Evolutionary conservation across 2,329 filamentous ascomycete species (phyloP).

Genomic region (Cladosporium sp.): DNA sequence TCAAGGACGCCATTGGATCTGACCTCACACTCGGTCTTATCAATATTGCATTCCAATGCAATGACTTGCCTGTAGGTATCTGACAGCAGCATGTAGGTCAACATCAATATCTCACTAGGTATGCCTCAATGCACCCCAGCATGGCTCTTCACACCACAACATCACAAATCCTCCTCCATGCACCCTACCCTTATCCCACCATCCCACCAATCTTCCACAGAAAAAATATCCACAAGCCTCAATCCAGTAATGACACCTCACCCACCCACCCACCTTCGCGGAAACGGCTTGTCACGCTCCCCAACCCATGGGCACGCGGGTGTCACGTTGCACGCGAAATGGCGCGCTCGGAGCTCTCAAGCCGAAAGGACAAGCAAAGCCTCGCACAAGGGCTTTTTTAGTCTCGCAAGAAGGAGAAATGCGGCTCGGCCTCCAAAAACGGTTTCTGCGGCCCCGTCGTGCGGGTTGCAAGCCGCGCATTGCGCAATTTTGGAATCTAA

Average conservation of each 20-base stretch:
- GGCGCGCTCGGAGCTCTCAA: slow-evolving; percentile 6
- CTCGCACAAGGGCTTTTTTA: slow-evolving; percentile 5
- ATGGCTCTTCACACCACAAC: not conserved
- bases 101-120: not conserved
- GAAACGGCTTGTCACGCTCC: not conserved
- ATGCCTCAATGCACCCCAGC: not conserved
- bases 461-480: slow-evolving; percentile 5
- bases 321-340: slow-evolving; percentile 4
- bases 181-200: not conserved
- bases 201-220: not conserved
- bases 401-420: not conserved
- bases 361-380: not conserved
- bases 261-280: not conserved
- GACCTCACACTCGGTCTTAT: not conserved
- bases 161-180: not conserved
- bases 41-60: not conserved
- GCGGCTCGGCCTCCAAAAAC: not conserved
- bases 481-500: slow-evolving; percentile 11
- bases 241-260: not conserved
- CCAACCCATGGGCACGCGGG: not conserved
- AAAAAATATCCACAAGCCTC: not conserved
- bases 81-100: not conserved
- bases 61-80: no score
- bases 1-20: not conserved
- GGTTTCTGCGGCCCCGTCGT: slow-evolving; percentile 4